phyloP scores from a whole-genome alignment of 441 rosid species.

The Gossypium trilobum region DNA sequence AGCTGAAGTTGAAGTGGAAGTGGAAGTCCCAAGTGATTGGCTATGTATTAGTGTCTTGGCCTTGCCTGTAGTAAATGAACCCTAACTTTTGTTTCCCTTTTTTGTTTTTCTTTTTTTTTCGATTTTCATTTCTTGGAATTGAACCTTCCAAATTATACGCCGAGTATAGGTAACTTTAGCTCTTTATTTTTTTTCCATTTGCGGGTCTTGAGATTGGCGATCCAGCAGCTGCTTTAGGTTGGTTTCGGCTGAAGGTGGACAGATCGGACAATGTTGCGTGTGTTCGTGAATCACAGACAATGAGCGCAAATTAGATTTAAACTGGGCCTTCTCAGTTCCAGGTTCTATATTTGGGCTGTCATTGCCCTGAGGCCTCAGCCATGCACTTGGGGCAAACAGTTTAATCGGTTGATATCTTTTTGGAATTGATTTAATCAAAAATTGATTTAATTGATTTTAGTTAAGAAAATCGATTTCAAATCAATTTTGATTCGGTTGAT shows the following conservation, averaged over 20 bases:
- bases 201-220: not conserved
- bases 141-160: not conserved
- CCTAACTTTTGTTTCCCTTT: not conserved
- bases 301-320: not conserved
- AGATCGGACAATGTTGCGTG: not conserved
- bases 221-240: not conserved
- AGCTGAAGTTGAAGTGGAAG: not conserved
- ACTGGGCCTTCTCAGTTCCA: not conserved
- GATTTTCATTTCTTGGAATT: not conserved
- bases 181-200: not conserved
- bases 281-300: not conserved
- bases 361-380: too few species aligned
- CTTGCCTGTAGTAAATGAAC: not conserved
- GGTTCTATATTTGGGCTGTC: too few species aligned
- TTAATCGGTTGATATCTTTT: too few species aligned
- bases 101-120: not conserved
- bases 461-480: too few species aligned
- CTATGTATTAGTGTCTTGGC: not conserved
- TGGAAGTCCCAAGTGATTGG: not conserved
- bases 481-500: too few species aligned
- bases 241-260: too few species aligned
- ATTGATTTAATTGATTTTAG: too few species aligned
- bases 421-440: too few species aligned
- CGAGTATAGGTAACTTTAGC: not conserved
- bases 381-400: too few species aligned